A percentile compares a stretch with the other conserved stretches of the same genome.
Conservation (phyloP, 257 asterid genomes). For the Solanum sitiens region DNA sequence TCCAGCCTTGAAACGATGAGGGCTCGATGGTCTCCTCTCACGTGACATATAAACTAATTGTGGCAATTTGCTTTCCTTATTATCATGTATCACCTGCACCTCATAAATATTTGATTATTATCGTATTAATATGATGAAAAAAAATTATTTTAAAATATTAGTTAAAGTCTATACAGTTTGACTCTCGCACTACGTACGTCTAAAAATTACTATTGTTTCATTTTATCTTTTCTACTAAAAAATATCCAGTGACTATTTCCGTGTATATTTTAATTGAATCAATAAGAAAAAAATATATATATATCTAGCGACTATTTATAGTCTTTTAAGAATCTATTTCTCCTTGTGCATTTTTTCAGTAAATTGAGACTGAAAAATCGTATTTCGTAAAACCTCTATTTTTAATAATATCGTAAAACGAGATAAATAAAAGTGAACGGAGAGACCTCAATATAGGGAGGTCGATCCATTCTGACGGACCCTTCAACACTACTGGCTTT, state of each 20-base stretch:
- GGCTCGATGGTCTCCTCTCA: slow-evolving; percentile 40
- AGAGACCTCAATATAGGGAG: slow-evolving; percentile 54
- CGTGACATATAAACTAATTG: slow-evolving; percentile 54
- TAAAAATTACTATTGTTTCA: too few species aligned
- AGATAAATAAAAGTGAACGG: not conserved
- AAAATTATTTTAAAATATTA: too few species aligned
- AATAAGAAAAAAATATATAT: too few species aligned
- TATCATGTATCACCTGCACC: slow-evolving; percentile 52
- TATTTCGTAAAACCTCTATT: rapidly evolving
- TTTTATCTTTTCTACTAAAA: too few species aligned
- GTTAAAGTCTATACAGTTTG: not conserved
- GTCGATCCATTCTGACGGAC: slow-evolving; percentile 40
- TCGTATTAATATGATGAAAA: too few species aligned
- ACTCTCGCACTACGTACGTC: not conserved
- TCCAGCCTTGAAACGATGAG: slow-evolving; percentile 68
- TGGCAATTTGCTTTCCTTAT: slow-evolving; percentile 24
- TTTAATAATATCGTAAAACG: rapidly evolving
- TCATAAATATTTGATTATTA: not conserved
- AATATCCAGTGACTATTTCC: too few species aligned
- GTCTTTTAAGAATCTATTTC: too few species aligned
- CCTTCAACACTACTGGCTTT: slow-evolving; percentile 49
- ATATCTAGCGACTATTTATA: rapidly evolving
- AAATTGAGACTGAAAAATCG: rapidly evolving
- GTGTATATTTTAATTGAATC: too few species aligned
- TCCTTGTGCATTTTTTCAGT: rapidly evolving